Evolutionary conservation across 495 filamentous ascomycete species (phyloP).

Genomic region (Penicillium manginii): DNA sequence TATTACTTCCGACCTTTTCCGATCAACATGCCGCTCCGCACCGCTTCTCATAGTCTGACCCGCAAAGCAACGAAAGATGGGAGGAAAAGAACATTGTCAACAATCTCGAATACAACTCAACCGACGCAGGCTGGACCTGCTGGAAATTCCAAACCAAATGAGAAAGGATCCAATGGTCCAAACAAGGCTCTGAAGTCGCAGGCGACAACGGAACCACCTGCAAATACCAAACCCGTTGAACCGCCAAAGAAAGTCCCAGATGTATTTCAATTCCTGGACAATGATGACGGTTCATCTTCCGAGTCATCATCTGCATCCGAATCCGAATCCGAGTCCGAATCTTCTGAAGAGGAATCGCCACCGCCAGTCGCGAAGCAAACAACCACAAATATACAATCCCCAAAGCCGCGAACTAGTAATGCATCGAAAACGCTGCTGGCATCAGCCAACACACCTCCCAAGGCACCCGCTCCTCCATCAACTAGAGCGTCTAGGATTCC

Average conservation of each 20-base stretch:
- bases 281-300: conserved; percentile 29
- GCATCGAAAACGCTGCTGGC: conserved; percentile 20
- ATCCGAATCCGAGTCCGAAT: background rate
- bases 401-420: conserved; percentile 24
- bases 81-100: conserved; percentile 33
- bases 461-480: conserved; percentile 5
- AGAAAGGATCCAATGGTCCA: conserved; percentile 18
- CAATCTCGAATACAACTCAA: conserved; percentile 30
- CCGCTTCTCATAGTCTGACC: conserved; percentile 25
- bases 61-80: conserved; percentile 40
- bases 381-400: conserved; percentile 27
- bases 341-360: conserved; percentile 9
- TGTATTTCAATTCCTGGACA: conserved; percentile 50
- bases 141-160: conserved; percentile 23
- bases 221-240: conserved; percentile 17
- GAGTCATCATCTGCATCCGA: background rate
- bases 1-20: conserved; percentile 17
- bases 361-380: conserved; percentile 14
- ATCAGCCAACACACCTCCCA: conserved; percentile 13
- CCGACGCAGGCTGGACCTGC: conserved; percentile 27
- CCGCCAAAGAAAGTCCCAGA: conserved; percentile 34
- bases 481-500: conserved; percentile 14
- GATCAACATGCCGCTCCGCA: conserved; percentile 39
- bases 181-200: conserved; percentile 22
- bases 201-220: conserved; percentile 11